These are phyloP conservation scores for Russula dissimulans DNA, from an alignment of 768 basidiomycete genomes.

Conservation along the genomic window DNA sequence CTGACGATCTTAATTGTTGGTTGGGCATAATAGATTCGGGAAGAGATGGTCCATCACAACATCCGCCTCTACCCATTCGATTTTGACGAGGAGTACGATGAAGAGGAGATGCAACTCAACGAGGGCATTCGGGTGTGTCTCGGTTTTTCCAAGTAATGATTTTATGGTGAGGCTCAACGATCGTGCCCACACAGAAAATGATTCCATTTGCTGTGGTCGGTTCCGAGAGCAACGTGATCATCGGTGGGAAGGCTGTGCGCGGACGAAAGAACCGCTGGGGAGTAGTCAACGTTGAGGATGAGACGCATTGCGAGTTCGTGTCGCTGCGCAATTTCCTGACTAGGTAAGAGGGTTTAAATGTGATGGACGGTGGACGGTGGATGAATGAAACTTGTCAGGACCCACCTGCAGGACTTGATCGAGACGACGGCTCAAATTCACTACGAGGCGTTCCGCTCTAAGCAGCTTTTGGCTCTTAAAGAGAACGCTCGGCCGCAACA, in stretches of 20 bases:
- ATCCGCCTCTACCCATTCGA: conserved; percentile 97
- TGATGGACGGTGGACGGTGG: background rate
- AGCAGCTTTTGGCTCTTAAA: conserved; percentile 94
- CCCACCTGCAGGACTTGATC: conserved; percentile 96
- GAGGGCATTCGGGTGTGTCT: conserved; percentile 73
- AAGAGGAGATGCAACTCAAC: conserved; percentile 87
- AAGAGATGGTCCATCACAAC: conserved; percentile 83
- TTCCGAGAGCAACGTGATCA: conserved; percentile 91
- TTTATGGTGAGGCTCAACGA: background rate
- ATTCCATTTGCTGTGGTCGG: conserved; percentile 97
- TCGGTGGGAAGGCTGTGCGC: conserved; percentile 91
- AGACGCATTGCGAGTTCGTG: conserved; percentile 95
- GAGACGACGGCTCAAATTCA: conserved; percentile 99
- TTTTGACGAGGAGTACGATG: conserved; percentile 92
- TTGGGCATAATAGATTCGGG: conserved; percentile 61
- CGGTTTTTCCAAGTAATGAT: background rate
- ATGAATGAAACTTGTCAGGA: conserved; percentile 37
- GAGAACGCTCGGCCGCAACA: conserved; percentile 36
- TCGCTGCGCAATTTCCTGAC: conserved; percentile 96
- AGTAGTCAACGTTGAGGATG: conserved; percentile 95
- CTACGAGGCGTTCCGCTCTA: conserved; percentile 99
- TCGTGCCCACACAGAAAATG: conserved; percentile 51
- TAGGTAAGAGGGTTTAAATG: conserved; percentile 37
- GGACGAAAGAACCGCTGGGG: conserved; percentile 98
- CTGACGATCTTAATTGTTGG: background rate